These are phyloP conservation scores for Clonostachys rhizophaga DNA, from an alignment of 2,329 filamentous ascomycete species.

Conservation along the genomic window DNA sequence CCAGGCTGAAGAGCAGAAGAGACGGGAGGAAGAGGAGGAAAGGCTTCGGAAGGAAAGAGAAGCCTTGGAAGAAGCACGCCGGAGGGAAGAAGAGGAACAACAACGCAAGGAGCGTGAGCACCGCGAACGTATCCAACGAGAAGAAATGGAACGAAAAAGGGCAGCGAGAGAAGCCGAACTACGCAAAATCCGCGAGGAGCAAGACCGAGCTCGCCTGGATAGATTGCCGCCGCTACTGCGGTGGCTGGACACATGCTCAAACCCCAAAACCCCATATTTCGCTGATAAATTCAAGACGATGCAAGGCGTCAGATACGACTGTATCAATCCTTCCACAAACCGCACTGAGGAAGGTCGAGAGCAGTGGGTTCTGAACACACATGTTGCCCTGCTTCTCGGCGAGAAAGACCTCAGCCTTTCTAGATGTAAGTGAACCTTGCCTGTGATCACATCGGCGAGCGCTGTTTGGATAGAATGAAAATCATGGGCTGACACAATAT, in stretches of 20 bases:
- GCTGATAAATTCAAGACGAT: conserved; percentile 52
- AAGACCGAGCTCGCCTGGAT: conserved; percentile 47
- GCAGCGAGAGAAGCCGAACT: conserved; percentile 41
- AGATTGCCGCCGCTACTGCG: conserved; percentile 56
- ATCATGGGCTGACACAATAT: neutral
- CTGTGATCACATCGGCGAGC: no score
- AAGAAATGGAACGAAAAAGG: conserved; percentile 42
- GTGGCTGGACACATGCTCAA: conserved; percentile 50
- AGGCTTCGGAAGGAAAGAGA: conserved; percentile 25
- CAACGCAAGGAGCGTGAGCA: conserved; percentile 41
- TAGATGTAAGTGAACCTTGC: conserved; percentile 41
- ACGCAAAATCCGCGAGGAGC: conserved; percentile 45
- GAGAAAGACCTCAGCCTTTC: conserved; percentile 59
- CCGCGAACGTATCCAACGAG: conserved; percentile 32
- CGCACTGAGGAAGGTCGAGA: conserved; percentile 54
- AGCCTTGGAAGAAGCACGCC: conserved; percentile 42
- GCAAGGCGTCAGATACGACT: conserved; percentile 60
- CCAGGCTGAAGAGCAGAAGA: conserved; percentile 27
- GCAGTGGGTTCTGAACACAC: conserved; percentile 62
- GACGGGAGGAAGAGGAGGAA: conserved; percentile 24
- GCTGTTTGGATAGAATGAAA: no score
- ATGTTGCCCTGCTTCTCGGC: conserved; percentile 58
- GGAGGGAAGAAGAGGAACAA: conserved; percentile 47
- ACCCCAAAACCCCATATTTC: conserved; percentile 44
- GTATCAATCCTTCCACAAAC: conserved; percentile 48